Base-by-base conservation (phyloP, 371 early-diverging fungal genomes). In the Saksenaea oblongispora region DNA sequence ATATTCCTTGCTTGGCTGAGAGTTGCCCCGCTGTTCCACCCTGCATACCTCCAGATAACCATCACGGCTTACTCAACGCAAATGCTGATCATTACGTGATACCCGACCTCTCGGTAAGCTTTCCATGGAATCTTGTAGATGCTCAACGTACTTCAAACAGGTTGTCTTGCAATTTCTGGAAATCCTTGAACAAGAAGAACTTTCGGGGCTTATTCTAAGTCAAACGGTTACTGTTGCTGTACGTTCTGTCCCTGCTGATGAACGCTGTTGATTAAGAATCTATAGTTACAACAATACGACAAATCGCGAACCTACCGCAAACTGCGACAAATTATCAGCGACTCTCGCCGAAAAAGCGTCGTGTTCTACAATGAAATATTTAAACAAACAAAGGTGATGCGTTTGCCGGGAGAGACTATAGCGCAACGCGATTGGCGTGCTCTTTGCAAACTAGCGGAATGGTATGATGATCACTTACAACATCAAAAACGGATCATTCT, bases 291-390 rank as follows among this genome's bases (percentile, higher is more conserved):
- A 63, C 84, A 80, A 26, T 80, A 85, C 22, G 87, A 87, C 58
- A 85, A 86, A 62, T 66, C 79, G 5, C 79, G 84, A 39, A 87
- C 85, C 2, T 85, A 85, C 65, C 85, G 85, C 54, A 84, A 84
- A 56, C 60, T 91, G 13, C 83, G 89, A 24, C 82, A 83, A 34
- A 81, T 89, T 28, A 72, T 80, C 22, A 76, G 78, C 28, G 88
- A 89, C 63, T 72, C 85, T 7, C 64, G 87, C 41, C 74, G 86
- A 15, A 66, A 78, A 15, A 83, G 85, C 7, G 71, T 87, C 4
- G 77, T 91, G 24, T 91, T 89, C 67, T 84, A 88, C 61, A 89
- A 89, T 31, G 89, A 88, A 59, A 73, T 87, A 5, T 89, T 84
- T 58, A 69, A 74, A 9, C 76, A 69, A 0, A 87, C 88, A 0